A percentile compares a stretch with the other conserved stretches of the same genome.
These are phyloP conservation scores for Neoboletus brunneissimus DNA, from an alignment of 768 basidiomycete species.

Conservation along the genomic window DNA sequence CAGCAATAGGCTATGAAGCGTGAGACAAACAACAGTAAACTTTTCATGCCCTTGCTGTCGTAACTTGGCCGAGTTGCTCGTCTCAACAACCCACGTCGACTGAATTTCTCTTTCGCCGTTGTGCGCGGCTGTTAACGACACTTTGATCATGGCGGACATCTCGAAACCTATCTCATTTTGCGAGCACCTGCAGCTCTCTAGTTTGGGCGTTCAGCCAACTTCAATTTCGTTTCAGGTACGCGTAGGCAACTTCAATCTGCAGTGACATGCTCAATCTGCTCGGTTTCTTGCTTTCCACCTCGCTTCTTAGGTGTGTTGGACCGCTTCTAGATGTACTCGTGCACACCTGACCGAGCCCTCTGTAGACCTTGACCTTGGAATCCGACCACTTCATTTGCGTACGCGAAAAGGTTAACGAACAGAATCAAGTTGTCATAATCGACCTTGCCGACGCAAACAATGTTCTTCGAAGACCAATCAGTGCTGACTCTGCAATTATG, in stretches of 20 bases:
- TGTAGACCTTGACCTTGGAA: constrained; percentile 87
- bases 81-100: constrained; percentile 26
- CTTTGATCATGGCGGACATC: constrained; percentile 27
- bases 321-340: neutral
- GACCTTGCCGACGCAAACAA: constrained; percentile 97
- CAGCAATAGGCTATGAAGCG: constrained; percentile 6
- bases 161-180: constrained; percentile 83
- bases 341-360: constrained; percentile 1
- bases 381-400: constrained; percentile 99
- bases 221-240: constrained; percentile 95
- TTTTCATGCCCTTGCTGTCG: constrained; percentile 19
- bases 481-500: constrained; percentile 99
- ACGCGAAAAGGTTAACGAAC: constrained; percentile 91
- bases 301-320: constrained; percentile 20
- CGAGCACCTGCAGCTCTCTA: constrained; percentile 92
- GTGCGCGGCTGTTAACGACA: constrained; percentile 19
- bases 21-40: constrained; percentile 34
- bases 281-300: neutral
- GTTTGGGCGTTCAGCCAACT: constrained; percentile 91
- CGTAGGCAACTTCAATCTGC: constrained; percentile 34
- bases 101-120: constrained; percentile 12
- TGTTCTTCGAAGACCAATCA: constrained; percentile 92
- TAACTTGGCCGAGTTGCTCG: constrained; percentile 7
- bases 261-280: constrained; percentile 17
- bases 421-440: constrained; percentile 98